Percentiles rank a stretch among this genome's conserved stretches.
These are phyloP conservation scores for Xanthoconium stramineum DNA, from an alignment of 768 basidiomycete genomes.

Conservation along the genomic window DNA sequence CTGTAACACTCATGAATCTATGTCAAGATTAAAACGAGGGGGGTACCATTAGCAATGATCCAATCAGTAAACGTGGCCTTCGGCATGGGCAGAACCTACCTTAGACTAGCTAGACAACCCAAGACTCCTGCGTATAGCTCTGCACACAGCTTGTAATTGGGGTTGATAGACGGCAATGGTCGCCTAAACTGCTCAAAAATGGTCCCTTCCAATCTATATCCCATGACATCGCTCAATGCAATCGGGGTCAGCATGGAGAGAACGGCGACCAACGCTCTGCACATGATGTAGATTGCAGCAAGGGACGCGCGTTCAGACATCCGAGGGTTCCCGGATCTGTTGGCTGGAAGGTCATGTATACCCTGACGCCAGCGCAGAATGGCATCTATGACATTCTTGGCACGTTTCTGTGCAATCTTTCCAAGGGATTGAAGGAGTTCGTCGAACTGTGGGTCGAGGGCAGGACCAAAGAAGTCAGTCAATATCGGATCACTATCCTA, in stretches of 20 bases:
- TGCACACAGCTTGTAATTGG: conserved; percentile 77
- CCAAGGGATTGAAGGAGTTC: conserved; percentile 81
- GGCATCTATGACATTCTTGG: conserved; percentile 81
- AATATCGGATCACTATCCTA: conserved; percentile 73
- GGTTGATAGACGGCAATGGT: conserved; percentile 60
- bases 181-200: conserved; percentile 82
- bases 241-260: conserved; percentile 72
- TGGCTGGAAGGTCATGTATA: conserved; percentile 59
- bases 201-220: conserved; percentile 79
- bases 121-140: conserved; percentile 83
- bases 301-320: conserved; percentile 68
- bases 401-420: conserved; percentile 79
- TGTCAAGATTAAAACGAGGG: background rate
- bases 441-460: conserved; percentile 78
- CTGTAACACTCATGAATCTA: conserved; percentile 90
- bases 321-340: conserved; percentile 28
- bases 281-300: conserved; percentile 87
- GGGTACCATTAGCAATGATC: background rate
- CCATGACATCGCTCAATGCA: conserved; percentile 72
- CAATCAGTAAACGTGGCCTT: background rate
- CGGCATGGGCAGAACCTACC: conserved; percentile 44
- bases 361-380: conserved; percentile 84
- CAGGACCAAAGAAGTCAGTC: conserved; percentile 63
- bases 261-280: conserved; percentile 77
- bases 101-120: conserved; percentile 75